A percentile compares a stretch with the other conserved stretches of the same genome.
Evolutionary conservation across 768 basidiomycete genomes (phyloP).

Genomic region (Leccinum sublutescens): DNA sequence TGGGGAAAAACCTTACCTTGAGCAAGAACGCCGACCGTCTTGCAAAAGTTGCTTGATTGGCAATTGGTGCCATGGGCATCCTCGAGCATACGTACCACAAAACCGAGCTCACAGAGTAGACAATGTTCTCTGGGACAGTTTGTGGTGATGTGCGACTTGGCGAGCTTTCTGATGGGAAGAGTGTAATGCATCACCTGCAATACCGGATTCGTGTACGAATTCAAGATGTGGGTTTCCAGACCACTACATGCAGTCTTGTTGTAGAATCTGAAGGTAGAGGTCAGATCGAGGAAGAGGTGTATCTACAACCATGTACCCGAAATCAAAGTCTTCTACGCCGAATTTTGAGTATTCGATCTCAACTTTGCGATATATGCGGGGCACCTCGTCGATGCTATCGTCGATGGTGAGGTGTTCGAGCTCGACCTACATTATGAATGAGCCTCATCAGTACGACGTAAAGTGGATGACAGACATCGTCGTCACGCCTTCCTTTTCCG

Average conservation of each 20-base stretch:
- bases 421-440: constrained; percentile 40
- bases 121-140: constrained; percentile 91
- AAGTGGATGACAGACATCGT: constrained; percentile 34
- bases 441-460: neutral
- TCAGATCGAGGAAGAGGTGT: neutral
- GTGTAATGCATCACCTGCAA: constrained; percentile 90
- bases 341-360: constrained; percentile 99
- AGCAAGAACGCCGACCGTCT: constrained; percentile 84
- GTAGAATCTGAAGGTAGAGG: constrained; percentile 63
- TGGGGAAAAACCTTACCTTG: constrained; percentile 55
- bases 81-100: constrained; percentile 92
- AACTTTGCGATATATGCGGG: constrained; percentile 82
- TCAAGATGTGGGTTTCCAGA: constrained; percentile 93
- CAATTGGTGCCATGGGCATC: constrained; percentile 94
- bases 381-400: constrained; percentile 58
- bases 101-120: constrained; percentile 91
- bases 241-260: constrained; percentile 90
- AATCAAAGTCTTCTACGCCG: constrained; percentile 98
- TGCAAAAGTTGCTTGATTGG: constrained; percentile 96
- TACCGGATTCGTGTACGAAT: constrained; percentile 93
- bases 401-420: constrained; percentile 54
- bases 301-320: constrained; percentile 56
- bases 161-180: constrained; percentile 70
- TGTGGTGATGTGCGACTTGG: constrained; percentile 89
- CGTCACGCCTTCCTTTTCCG: constrained; percentile 55